Conservation (phyloP, 225 moss, liverwort and hornwort genomes). For the Bryum argenteum region DNA sequence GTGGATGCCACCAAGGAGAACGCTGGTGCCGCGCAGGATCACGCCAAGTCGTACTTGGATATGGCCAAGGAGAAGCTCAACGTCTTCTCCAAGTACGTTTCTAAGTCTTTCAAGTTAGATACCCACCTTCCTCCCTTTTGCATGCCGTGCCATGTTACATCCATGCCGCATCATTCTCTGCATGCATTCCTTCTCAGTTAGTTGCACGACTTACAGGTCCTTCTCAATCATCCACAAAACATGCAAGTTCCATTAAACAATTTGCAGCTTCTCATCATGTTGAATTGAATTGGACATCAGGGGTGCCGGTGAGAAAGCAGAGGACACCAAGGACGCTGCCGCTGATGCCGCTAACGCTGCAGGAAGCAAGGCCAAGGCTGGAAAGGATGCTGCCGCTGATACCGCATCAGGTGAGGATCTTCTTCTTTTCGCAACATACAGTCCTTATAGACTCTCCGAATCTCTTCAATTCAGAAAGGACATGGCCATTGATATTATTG, state of each 20-base stretch:
- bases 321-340: background rate
- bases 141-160: background rate
- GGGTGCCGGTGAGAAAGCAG: constrained; percentile 1
- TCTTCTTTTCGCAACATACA: background rate
- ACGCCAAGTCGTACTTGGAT: constrained; percentile 25
- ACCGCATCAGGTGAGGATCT: constrained; percentile 28
- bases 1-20: constrained; percentile 1
- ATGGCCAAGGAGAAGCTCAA: constrained; percentile 35
- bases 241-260: too few species aligned
- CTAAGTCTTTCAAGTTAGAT: constrained; percentile 19
- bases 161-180: background rate
- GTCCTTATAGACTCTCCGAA: background rate
- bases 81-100: constrained; percentile 38
- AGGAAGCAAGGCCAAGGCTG: constrained; percentile 31
- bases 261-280: too few species aligned
- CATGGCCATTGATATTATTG: background rate
- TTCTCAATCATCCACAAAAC: too few species aligned
- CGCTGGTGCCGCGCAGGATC: constrained; percentile 12
- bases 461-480: too few species aligned
- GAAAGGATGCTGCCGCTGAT: constrained; percentile 31
- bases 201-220: too few species aligned
- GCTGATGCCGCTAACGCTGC: constrained; percentile 15
- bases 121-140: background rate
- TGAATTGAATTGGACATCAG: background rate
- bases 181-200: background rate